A percentile compares a stretch with the other conserved stretches of the same genome.
Conservation (phyloP, 1,284 basidiomycete species). For the Xerocomus nothofagi region DNA sequence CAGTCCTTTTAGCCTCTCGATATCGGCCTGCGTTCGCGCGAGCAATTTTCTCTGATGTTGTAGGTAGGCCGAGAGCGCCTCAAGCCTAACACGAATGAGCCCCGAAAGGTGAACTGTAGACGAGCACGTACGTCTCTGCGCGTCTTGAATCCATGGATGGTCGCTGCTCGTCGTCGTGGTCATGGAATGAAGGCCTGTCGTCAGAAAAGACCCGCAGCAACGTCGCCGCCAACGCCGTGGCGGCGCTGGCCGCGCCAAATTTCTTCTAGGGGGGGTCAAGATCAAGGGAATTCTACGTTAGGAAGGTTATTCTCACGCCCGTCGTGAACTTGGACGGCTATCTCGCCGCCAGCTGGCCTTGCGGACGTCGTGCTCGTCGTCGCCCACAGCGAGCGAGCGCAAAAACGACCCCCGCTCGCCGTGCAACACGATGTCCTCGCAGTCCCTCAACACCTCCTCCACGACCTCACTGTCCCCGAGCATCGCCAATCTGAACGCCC, state of each 20-base stretch:
- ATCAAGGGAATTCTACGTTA: slow-evolving; percentile 5
- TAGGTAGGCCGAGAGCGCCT: slow-evolving; percentile 67
- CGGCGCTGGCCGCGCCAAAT: slow-evolving; percentile 19
- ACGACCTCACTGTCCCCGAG: slow-evolving; percentile 35
- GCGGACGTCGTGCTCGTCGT: slow-evolving; percentile 25
- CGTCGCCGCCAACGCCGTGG: slow-evolving; percentile 18
- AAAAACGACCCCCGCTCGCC: slow-evolving; percentile 10
- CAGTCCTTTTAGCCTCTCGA: slow-evolving; percentile 51
- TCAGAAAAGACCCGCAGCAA: slow-evolving; percentile 4
- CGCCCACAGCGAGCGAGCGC: slow-evolving; percentile 23
- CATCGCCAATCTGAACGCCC: slow-evolving; percentile 35
- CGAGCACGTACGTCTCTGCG: slow-evolving; percentile 52
- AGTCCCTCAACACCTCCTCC: slow-evolving; percentile 33
- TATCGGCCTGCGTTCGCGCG: slow-evolving; percentile 57
- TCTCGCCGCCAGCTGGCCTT: slow-evolving; percentile 7
- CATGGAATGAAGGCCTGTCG: slow-evolving; percentile 28
- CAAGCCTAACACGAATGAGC: slow-evolving; percentile 44
- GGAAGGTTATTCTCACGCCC: slow-evolving; percentile 27
- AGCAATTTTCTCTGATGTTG: slow-evolving; percentile 58
- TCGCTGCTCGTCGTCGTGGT: slow-evolving; percentile 31
- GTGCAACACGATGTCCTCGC: slow-evolving; percentile 28
- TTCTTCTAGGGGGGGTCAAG: slow-evolving; percentile 22
- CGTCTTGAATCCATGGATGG: slow-evolving; percentile 53
- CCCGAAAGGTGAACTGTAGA: background rate
- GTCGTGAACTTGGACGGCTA: slow-evolving; percentile 18